Base-by-base conservation (phyloP, 768 basidiomycete genomes). In the Tremella fuciformis region DNA sequence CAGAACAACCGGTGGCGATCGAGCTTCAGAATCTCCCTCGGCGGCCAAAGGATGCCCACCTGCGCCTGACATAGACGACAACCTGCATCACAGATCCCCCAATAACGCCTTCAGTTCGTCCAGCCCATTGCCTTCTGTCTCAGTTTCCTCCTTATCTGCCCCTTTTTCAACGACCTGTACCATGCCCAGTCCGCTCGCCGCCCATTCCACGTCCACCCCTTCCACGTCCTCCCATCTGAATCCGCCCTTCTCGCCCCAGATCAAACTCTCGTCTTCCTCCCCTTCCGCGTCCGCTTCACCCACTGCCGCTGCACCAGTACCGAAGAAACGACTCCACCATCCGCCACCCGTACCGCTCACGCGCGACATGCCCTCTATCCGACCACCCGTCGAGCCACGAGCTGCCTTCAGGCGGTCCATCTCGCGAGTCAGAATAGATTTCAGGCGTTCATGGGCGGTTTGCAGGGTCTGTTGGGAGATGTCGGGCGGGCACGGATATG, bases 181-280 rank as follows among this genome's bases (percentile, higher is more conserved):
- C 39, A 42, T 39, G 1, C 67, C 67, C 40, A 71, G 50, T 11
- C 55, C 65, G 44, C 62, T 70, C 13, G 57, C 66, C 1, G 47
- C 75, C 66, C 70, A 76, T 39, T 57, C 55, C 3, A 75, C 55
- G 25, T 73, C 68, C 1, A 76, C 70, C 0, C 75, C 75, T 38
- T 75, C 75, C 3, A 76, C 65, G 50, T 76, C 73, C 47, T 69
- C 65, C 71, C 71, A 76, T 48, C 51, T 64, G 48, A 73, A 76
- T 2, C 47, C 15, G 0, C 73, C 75, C 42, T 67, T 70, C 15
- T 63, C 69, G 37, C 75, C 75, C 73, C 73, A 76, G 8, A 76
- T 54, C 64, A 73, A 48, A 15, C 60, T 49, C 62, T 74, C 74
- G 29, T 67, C 74, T 50, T 67, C 65, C 46, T 66, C 69, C 41